Base-by-base conservation (phyloP, 306 rosid genomes). In the Canavalia gladiata region DNA sequence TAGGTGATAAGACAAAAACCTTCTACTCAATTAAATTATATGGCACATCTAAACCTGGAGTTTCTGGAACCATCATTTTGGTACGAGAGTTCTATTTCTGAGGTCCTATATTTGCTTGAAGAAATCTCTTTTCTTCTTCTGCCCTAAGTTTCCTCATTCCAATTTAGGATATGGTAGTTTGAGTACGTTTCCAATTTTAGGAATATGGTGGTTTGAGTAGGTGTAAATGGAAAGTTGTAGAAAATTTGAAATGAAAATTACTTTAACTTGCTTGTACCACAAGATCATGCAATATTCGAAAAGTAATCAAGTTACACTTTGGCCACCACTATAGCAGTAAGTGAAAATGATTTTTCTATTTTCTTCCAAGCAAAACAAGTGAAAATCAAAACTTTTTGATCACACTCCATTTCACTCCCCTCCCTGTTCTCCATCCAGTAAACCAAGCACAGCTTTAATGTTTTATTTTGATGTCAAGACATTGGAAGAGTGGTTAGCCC, bases 1-100 rank as follows among this genome's bases (percentile, higher is more conserved):
- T n/a, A 66, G 68, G 68, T 78, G 30, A 41, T 54, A 64, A 52
- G 46, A 76, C 84, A 67, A 57, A 43, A 68, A 52, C 45, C 2
- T 56, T 29, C 13, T 3, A 31, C 52, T 68, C 45, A 9, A 68
- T 28, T 34, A 43, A 67, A 28, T 67, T 67, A 43, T 2, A 4
- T 37, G 41, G 41, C 41, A 2, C 2, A 37, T 2, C 41, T 37
- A 4, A 37, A 37, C 41, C 2, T 2, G 41, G 3, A 37, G 4
- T 8, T n/a, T 46, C 37, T 46, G 56, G 42, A 68, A 30, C 18
- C 74, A 64, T n/a, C 33, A 41, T 54, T 69, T 9, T 29, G n/a
- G 56, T 4, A 13, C 1, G 41, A 25, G 11, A 13, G 18, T 43
- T 67, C 37, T 42, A 28, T 33, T 67, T 67, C 18, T 7, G 12